phyloP scores from a whole-genome alignment of 805 yeast species.

The Hanseniaspora lindneri region DNA sequence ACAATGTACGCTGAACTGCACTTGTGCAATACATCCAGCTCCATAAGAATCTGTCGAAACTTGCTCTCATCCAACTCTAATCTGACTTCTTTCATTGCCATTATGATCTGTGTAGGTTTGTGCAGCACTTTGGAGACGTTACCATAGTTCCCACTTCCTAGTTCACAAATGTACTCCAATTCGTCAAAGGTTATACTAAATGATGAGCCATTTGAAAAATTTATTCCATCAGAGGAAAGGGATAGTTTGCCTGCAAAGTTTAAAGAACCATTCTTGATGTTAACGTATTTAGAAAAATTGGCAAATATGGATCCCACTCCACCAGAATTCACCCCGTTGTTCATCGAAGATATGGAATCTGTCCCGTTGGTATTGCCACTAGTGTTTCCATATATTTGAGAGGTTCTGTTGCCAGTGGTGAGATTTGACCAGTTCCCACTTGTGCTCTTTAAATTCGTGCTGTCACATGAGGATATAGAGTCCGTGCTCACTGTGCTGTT shows the following conservation, averaged over 20 bases:
- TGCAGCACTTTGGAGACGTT: constrained; percentile 87
- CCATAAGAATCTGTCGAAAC: constrained; percentile 91
- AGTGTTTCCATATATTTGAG: constrained; percentile 16
- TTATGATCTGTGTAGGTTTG: constrained; percentile 77
- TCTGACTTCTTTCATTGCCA: constrained; percentile 97
- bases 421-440: neutral
- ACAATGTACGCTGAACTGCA: constrained; percentile 86
- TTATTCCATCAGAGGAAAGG: constrained; percentile 80
- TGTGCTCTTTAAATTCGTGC: neutral
- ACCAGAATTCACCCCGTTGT: constrained; percentile 12
- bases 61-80: constrained; percentile 88
- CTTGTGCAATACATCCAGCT: constrained; percentile 81
- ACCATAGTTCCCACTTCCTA: constrained; percentile 95
- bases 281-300: constrained; percentile 75
- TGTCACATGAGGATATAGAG: constrained; percentile 8
- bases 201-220: constrained; percentile 76
- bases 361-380: constrained; percentile 18
- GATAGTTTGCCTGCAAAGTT: constrained; percentile 92
- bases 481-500: constrained; percentile 1
- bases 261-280: constrained; percentile 80
- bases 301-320: constrained; percentile 43
- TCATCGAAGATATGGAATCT: constrained; percentile 18
- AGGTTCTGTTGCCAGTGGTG: neutral
- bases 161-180: constrained; percentile 66
- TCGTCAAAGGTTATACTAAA: constrained; percentile 81